Evolutionary conservation across 306 rosid species (phyloP), one percentile per base, ranked within the genome.

Genomic region (Cucumis melo): DNA sequence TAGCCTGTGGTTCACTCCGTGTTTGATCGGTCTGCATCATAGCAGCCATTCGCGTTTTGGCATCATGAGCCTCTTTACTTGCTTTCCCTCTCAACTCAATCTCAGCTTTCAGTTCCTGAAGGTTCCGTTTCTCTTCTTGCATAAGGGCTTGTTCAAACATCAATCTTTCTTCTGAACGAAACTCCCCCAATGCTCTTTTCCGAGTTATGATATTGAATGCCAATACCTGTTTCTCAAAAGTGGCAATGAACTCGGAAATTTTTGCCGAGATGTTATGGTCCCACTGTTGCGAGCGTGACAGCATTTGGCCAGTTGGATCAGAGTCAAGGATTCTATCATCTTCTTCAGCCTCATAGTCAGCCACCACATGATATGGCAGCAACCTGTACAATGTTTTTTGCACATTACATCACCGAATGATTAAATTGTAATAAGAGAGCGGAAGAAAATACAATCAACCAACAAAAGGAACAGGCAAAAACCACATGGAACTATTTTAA

Each of bases 291-390:
- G 96, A 91, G 76, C 98, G 91, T 19, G 98, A 94, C 51, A 88
- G 95, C 87, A 94, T 79, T 81, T 87, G 89, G 74, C 98, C 98
- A 5, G 96, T 91, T 34, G 95, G 89, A 83, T 94, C 97, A 77
- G 97, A 90, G 87, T 94, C 96, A 0, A 94, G 97, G 75, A 94
- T 90, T 83, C 98, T 88, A 78, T 94, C 97, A 78, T 94, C 98
- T 86, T 94, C 98, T 85, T 94, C 97, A 10, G 97, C 98, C 77
- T 94, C 98, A 82, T 94, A 94, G 82, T 94, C 98, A 50, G 98
- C 98, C 78, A 94, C 98, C 74, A 94, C 98, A 81, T 94, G 98
- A 79, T 94, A 94, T 8, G 97, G 96, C 83, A 93, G 81, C 78
- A 93, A 84, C 81, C 98, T 93, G 87, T 81, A 79, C n/a, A 71